Conservation (phyloP, 192 early-diverging fungal species). For the Podila verticillata region DNA sequence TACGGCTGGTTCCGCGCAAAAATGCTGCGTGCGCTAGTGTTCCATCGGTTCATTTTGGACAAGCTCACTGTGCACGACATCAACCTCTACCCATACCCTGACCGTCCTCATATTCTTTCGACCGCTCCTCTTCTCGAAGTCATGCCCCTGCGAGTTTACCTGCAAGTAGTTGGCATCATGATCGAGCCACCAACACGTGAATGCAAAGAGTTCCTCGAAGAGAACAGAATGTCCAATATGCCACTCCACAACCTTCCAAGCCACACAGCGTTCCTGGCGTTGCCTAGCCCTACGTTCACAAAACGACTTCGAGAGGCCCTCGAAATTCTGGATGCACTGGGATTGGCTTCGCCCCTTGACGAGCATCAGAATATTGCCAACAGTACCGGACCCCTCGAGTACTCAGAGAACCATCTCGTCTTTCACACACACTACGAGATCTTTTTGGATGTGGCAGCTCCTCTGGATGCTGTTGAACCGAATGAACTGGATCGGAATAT, state of each 20-base stretch:
- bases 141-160: conserved; percentile 42
- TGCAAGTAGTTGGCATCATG: conserved; percentile 43
- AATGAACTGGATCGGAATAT: conserved; percentile 17
- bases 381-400: not conserved
- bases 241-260: conserved; percentile 10
- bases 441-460: conserved; percentile 16
- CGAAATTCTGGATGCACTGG: conserved; percentile 43
- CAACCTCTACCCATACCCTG: conserved; percentile 6
- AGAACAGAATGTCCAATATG: conserved; percentile 9
- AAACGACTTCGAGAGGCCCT: conserved; percentile 30
- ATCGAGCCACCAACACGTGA: conserved; percentile 9
- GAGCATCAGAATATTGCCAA: not conserved
- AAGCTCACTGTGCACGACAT: conserved; percentile 20
- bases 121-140: conserved; percentile 36
- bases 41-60: conserved; percentile 51
- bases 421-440: conserved; percentile 43
- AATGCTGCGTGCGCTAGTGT: conserved; percentile 56
- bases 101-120: conserved; percentile 18
- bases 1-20: conserved; percentile 56
- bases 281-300: conserved; percentile 24
- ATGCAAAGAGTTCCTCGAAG: conserved; percentile 3
- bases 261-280: not conserved
- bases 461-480: conserved; percentile 14
- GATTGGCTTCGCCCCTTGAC: conserved; percentile 24
- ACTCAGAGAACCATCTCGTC: conserved; percentile 31